Base-by-base conservation (phyloP, 2,329 filamentous ascomycete species). In the Rhinocladiella similis region DNA sequence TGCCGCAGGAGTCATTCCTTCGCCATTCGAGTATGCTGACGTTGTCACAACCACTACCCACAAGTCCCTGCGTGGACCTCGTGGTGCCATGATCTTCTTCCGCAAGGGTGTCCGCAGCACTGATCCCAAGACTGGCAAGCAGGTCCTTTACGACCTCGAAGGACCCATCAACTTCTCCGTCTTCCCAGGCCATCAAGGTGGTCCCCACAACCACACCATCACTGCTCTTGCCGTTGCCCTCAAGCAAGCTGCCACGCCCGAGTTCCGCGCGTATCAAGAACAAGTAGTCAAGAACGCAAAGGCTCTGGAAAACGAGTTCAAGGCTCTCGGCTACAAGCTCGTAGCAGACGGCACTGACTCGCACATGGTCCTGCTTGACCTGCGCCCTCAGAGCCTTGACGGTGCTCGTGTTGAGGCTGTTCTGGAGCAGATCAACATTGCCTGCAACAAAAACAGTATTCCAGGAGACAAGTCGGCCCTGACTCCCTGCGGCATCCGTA, bases 71-170 rank as follows among this genome's bases (percentile, higher is more conserved):
- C 91, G 94, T 77, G 94, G 94, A 58, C 94, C 94, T 58, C 91
- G 94, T 74, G 94, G 94, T 70, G 94, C 94, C 73, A 99, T 99
- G 94, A 99, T 99, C 80, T 99, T 99, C 85, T 99, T 92, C 87
- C 90, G 94, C 77, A 97, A 96, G 82, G 94, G 94, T 63, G 87
- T 97, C 60, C 89, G 93, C 70, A 91, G 88, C 69, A 88, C 88
- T 53, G 90, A 97, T 72, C 80, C 89, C 76, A 97, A 97, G 84
- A 87, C 89, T 60, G 91, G 91, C 69, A 93, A 96, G 79, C 84
- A 93, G 80, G 88, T 83, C 50, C 80, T 92, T 68, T 99, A 97
- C 74, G 91, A 99, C 70, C 85, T 99, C 33, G 94, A 99, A 81
- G 85, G 87, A 67, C 90, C 91, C 54, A 99, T 99, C 82, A 99